These are phyloP conservation scores for Sporothrix protearum DNA, from an alignment of 2,329 filamentous ascomycete genomes.

Conservation along the genomic window DNA sequence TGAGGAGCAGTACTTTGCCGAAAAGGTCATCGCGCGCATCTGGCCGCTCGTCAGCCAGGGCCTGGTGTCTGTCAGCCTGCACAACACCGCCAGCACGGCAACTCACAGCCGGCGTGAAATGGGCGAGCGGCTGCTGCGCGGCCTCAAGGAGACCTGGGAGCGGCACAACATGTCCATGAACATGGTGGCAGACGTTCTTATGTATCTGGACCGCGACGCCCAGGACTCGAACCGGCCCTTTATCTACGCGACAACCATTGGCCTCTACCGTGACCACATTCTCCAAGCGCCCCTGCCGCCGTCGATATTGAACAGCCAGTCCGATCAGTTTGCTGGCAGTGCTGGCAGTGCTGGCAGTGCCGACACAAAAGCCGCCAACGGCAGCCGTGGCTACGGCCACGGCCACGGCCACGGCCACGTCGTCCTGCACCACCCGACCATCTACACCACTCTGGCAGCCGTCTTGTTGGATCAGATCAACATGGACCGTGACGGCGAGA, in stretches of 20 bases:
- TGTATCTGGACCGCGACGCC: slow-evolving; percentile 91
- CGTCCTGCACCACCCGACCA: slow-evolving; percentile 37
- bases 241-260: slow-evolving; percentile 81
- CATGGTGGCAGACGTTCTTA: slow-evolving; percentile 69
- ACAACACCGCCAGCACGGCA: slow-evolving; percentile 57
- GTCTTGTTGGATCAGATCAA: slow-evolving; percentile 87
- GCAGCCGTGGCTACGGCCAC: neutral
- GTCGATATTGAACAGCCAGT: slow-evolving; percentile 16
- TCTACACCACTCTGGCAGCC: slow-evolving; percentile 72
- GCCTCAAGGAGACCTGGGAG: slow-evolving; percentile 74
- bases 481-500: slow-evolving; percentile 86
- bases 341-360: slow-evolving; percentile 28
- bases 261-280: slow-evolving; percentile 82
- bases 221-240: slow-evolving; percentile 66
- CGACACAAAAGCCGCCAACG: neutral
- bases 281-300: slow-evolving; percentile 51
- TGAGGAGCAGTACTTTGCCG: slow-evolving; percentile 75
- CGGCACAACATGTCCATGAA: slow-evolving; percentile 91
- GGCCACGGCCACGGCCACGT: no score
- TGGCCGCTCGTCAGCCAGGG: slow-evolving; percentile 66
- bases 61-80: slow-evolving; percentile 58
- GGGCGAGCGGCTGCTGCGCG: slow-evolving; percentile 77
- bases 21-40: slow-evolving; percentile 69
- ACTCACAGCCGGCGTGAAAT: slow-evolving; percentile 73
- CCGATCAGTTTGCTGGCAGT: neutral